Evolutionary conservation across 83 land plant genomes (phyloP).

Genomic region (Diphasiastrum complanatum): DNA sequence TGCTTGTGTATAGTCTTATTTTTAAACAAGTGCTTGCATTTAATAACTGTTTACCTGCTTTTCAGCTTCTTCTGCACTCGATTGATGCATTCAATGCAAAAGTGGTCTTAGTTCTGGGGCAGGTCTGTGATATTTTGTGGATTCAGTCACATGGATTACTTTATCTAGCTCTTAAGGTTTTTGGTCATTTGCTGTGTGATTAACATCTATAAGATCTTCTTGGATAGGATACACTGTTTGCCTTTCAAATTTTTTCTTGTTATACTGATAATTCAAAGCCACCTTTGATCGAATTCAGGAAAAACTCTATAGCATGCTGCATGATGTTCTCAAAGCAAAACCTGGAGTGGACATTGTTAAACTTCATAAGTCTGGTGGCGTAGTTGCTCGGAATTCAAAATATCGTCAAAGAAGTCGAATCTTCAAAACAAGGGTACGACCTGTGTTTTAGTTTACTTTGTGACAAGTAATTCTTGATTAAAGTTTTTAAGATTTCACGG

Average conservation of each 20-base stretch:
- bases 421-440: constrained; percentile 53
- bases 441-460: too few relatives aligned
- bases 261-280: too few relatives aligned
- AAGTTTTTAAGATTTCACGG: too few relatives aligned
- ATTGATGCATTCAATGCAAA: constrained; percentile 77
- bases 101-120: constrained; percentile 85
- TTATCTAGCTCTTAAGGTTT: too few relatives aligned
- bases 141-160: neutral
- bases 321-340: constrained; percentile 47
- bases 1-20: too few relatives aligned
- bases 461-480: too few relatives aligned
- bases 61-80: constrained; percentile 85
- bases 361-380: constrained; percentile 78
- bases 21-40: too few relatives aligned
- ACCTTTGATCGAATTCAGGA: too few relatives aligned
- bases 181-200: too few relatives aligned
- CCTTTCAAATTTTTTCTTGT: too few relatives aligned
- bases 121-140: constrained; percentile 38
- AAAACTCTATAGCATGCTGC: constrained; percentile 69
- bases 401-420: constrained; percentile 48
- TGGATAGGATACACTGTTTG: too few relatives aligned
- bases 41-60: neutral
- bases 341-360: constrained; percentile 69
- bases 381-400: constrained; percentile 57
- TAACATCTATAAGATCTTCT: too few relatives aligned